Evolutionary conservation across 2,329 filamentous ascomycete genomes (phyloP), one percentile per base, ranked within the genome.

Genomic region (Cryphonectria parasitica): DNA sequence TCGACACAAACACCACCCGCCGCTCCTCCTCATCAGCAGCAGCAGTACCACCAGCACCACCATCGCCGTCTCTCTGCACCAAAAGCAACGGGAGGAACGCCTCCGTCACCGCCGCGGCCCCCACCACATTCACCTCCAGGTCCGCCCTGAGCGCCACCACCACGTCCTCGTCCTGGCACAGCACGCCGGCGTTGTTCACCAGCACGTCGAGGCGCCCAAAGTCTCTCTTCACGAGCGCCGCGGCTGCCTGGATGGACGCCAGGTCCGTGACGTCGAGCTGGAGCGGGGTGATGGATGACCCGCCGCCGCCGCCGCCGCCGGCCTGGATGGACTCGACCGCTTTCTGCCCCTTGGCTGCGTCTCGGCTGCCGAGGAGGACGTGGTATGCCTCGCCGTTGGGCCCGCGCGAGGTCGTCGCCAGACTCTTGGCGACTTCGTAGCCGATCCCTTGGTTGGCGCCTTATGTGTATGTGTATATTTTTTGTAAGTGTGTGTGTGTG

Each of bases 281-380:
- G 5, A 76, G 63, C 10, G 36, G 1, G 36, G 64, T 56, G 31
- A 69, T 45, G 0, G 43, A 66, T 52, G 0, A n/a, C n/a, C 36
- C 34, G 0, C 3, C 60, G 0, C 73, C 39, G 1, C 58, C 66
- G 6, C 1, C 43, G 43, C 3, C 43, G 19, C 5, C 19, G 5
- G 43, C 43, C 17, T 22, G 6, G 45, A 52, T 52, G 69, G 45
- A 52, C 45, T 22, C 52, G 0, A 68, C 75, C 0, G 75, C 76
- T 6, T 69, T 66, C 45, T 76, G 45, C 25, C 73, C 77, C 49
- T 77, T 78, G 11, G 68, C 62, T 0, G 75, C 65, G 41, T 75
- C 72, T 5, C 76, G 76, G 39, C 74, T 72, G 22, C 77, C 77
- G n/a, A 79, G 17, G 41, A 79, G 52, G 15, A 79, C 70, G 60